Conservation (phyloP, 257 asterid genomes). For the Henckelia pumila region DNA sequence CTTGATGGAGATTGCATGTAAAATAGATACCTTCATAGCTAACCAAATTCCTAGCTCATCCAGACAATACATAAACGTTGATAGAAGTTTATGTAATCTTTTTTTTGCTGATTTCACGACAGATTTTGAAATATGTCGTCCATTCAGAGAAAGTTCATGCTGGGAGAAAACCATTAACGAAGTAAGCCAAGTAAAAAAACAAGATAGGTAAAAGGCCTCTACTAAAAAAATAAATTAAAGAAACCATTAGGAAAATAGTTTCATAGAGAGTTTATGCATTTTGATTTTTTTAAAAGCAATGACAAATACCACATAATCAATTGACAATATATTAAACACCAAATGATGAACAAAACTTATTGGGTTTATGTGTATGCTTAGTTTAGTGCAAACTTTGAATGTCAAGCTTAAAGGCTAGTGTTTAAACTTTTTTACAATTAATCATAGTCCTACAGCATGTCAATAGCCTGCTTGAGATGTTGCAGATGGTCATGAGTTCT, state of each 20-base stretch:
- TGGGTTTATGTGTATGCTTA: too few relatives aligned
- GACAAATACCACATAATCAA: background rate
- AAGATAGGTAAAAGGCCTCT: background rate
- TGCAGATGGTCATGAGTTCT: background rate
- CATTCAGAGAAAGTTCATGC: slow-evolving; percentile 38
- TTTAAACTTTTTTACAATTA: background rate
- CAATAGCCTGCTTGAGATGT: background rate
- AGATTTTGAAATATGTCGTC: slow-evolving; percentile 30
- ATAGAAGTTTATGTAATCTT: slow-evolving; percentile 37
- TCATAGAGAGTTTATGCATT: too few relatives aligned
- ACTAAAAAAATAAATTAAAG: too few relatives aligned
- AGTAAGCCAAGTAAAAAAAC: slow-evolving; percentile 21
- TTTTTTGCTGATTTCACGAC: slow-evolving; percentile 38
- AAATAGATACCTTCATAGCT: slow-evolving; percentile 63
- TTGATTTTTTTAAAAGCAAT: too few relatives aligned
- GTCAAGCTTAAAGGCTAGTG: too few relatives aligned
- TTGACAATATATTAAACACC: background rate
- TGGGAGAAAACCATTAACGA: slow-evolving; percentile 24
- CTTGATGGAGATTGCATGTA: background rate
- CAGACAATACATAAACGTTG: slow-evolving; percentile 53
- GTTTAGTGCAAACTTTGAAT: background rate
- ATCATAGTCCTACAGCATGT: background rate
- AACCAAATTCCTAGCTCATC: slow-evolving; percentile 70
- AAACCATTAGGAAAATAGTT: background rate
- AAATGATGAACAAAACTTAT: too few relatives aligned